Evolutionary conservation across 2,329 filamentous ascomycete species (phyloP), one percentile per base, ranked within the genome.

Genomic region (Pyrenophora teres): DNA sequence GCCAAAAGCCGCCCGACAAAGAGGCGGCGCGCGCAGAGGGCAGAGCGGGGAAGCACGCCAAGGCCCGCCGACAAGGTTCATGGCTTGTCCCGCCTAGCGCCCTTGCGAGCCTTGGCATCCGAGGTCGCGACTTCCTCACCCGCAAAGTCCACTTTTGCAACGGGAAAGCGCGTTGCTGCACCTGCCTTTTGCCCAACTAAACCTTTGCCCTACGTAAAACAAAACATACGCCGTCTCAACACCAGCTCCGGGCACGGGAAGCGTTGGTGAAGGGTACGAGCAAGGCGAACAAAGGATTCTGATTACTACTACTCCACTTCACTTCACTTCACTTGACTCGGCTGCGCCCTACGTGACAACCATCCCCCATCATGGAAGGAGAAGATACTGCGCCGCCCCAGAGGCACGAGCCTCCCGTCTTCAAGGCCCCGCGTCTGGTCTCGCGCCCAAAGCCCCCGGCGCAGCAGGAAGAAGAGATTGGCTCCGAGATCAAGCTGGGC

Each of bases 381-480:
- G 70, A 71, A 36, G 62, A 54, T 56, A 45, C 58, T 37, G 54
- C 52, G 21, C 54, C 61, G 27, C 46, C 49, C 38, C 61, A 37
- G 33, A 52, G 42, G 42, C 57, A 56, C 31, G 54, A 52, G 52
- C 50, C 57, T 40, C 68, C 65, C 43, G 50, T 62, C 39, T 70
- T 70, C 61, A 63, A 63, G 32, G 66, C 69, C 35, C 71, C 71
- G 3, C 61, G 68, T 37, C 68, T 68, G 21, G 67, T 74, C 40
- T 72, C 70, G 55, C 70, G 71, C 36, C 69, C 70, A 82, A 56
- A 90, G 88, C 76, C 87, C 86, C 58, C 78, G 81, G 38, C 83
- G 83, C 40, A 82, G 85, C 50, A 89, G 71, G 92, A 96, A 73
- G 93, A 97, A 75, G 92, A 97, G 78, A 92, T 93, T 19, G 86